Base-by-base conservation (phyloP, 1,284 basidiomycete genomes). In the Puccinia coronata region DNA sequence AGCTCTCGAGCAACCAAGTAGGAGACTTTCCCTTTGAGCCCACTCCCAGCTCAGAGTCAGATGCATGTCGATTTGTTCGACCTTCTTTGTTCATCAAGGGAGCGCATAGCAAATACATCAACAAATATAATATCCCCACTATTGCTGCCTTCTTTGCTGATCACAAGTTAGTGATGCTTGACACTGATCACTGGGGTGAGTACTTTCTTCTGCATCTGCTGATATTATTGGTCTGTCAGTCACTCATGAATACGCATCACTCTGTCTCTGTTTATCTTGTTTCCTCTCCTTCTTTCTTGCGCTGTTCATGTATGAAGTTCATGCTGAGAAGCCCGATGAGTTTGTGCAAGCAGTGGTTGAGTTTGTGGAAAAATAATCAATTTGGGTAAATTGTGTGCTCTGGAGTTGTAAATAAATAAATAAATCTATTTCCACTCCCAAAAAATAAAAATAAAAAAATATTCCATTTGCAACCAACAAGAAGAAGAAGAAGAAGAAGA, bases 181-280 rank as follows among this genome's bases (percentile, higher is more conserved):
- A 81, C 47, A 73, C 63, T 55, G 80, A 63, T 75, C 80, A 81
- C 59, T 81, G 80, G 80, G 80, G 80, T 81, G 4, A 51, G 80
- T 75, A 2, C 25, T 34, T 36, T 53, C 2, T 34, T 71, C 16
- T 67, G 14, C 9, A n/a, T n/a, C n/a, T n/a, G n/a, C n/a, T n/a
- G n/a, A n/a, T n/a, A n/a, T n/a, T n/a, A n/a, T n/a, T n/a, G n/a
- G n/a, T n/a, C n/a, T n/a, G n/a, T n/a, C n/a, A n/a, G n/a, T n/a
- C n/a, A n/a, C n/a, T n/a, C n/a, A n/a, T n/a, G n/a, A n/a, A n/a
- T n/a, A n/a, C n/a, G n/a, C n/a, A n/a, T n/a, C n/a, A n/a, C n/a
- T n/a, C n/a, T n/a, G n/a, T n/a, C n/a, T n/a, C n/a, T n/a, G n/a
- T n/a, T n/a, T n/a, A n/a, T n/a, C 28, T 59, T 34, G 41, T 23